Base-by-base conservation (phyloP, 2,329 filamentous ascomycete species). In the Fusarium sambucinum region DNA sequence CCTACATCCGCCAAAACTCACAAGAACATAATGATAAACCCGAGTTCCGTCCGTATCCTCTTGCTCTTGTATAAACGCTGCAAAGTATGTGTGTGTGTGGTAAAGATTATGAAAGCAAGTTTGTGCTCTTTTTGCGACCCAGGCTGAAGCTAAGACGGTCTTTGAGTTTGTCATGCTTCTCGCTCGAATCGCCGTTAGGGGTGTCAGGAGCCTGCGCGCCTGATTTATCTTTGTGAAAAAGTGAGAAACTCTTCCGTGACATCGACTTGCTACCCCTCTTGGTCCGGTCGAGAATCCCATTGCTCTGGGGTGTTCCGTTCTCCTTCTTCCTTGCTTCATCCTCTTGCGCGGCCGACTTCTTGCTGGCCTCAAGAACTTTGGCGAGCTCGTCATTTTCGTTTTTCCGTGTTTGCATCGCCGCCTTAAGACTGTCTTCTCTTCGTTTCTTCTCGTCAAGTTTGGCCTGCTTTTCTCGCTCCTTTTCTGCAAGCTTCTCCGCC, bases 181-280 rank as follows among this genome's bases (percentile, higher is more conserved):
- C 72, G 51, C 57, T 32, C n/a, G 62, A 14, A 33, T 72, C 71
- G 46, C 69, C 63, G 38, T 72, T 75, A 35, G 68, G 44, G 44
- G 63, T 54, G 25, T 61, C 56, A n/a, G 67, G 37, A 33, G 75
- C 70, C 21, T 71, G 74, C 25, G 71, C 71, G 25, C 63, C 74
- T 69, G 65, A 71, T 76, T 81, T 84, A 64, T 87, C 84, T 64
- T 87, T 88, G 71, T 84, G 73, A 41, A 90, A 80, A 74, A 92
- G 91, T 32, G 86, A 87, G 73, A 92, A 90, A 70, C 92, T 91
- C 78, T 91, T 93, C 66, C 90, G 88, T 48, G 92, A 87, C 82
- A 97, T 86, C 67, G 92, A 94, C 81, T 92, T 95, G 77, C 90
- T 93, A 12, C 88, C 88, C 55, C 90, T 85, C 70, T 89, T 87